Evolutionary conservation across 1,284 basidiomycete species (phyloP), one percentile per base, ranked within the genome.

Genomic region (Apiotrichum veenhuisii): DNA sequence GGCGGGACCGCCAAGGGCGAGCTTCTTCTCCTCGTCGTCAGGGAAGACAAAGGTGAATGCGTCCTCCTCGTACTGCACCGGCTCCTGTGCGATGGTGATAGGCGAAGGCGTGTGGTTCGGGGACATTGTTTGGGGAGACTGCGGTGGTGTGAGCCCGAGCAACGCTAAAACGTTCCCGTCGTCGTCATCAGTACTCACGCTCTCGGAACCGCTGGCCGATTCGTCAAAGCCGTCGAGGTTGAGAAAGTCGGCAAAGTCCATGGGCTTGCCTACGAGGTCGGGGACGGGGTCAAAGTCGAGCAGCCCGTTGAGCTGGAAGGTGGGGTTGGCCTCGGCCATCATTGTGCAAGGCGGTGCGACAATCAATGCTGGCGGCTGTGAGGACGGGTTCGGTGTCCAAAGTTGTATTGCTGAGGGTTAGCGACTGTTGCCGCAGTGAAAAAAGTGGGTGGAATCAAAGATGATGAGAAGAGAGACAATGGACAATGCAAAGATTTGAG

Each of bases 101-200:
- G 73, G 72, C 9, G 72, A 74, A 9, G 73, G 73, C 2, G 73
- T 75, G 55, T 67, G 64, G 52, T 74, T 73, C 37, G 68, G 67
- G 2, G 73, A 73, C 25, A 68, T 67, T 30, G 73, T 74, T 9
- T 58, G 61, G 10, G 71, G 70, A 14, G 72, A 74, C 54, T 74
- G 69, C 48, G 8, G 15, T 22, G 12, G 37, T 65, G 65, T 43
- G 57, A 65, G 63, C 65, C 55, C 37, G 17, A 10, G 14, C 18
- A 30, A 1, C 4, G 7, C 30, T 42, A 17, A 20, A 47, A 34
- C 9, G 33, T 40, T 18, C 17, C 1, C 20, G 18, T 18, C 36
- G 15, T 18, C 15, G 22, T 25, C 46, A 48, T 23, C 18, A 14
- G 4, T n/a, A 71, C 71, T 66, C 57, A 74, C 72, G 54, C 59